Evolutionary conservation across 768 basidiomycete species (phyloP), one percentile per base, ranked within the genome.

Genomic region (Glaciozyma martinii): DNA sequence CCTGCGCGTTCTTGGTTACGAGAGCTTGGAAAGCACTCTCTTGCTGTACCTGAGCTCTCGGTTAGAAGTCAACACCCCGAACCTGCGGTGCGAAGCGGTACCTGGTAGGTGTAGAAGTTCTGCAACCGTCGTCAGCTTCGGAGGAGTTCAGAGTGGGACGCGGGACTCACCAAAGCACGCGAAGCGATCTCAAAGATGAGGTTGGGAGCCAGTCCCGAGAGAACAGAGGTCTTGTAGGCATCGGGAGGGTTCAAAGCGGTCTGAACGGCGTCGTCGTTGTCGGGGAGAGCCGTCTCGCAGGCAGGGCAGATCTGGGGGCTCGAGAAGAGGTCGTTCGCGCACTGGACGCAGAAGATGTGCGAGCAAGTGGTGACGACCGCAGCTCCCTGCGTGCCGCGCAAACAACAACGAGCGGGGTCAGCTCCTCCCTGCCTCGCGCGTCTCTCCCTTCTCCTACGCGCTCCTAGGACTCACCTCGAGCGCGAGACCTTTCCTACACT

Each of bases 271-370:
- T 71, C 71, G 49, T 73, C 60, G 1, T 65, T 72, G 62, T 75
- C 73, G 18, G 66, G 33, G 3, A 75, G 63, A 0, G 49, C 23
- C 0, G 73, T 63, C 32, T 72, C 68, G 56, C 74, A 75, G 0
- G 69, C 71, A 10, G 71, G 73, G 55, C 46, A 47, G 46, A 47
- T 47, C 46, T 23, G 46, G 7, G 46, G 46, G n/a, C 21, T 23
- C 19, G 46, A 47, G 46, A 75, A 71, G 49, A 74, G 62, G n/a
- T 52, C 63, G 42, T 74, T 70, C 6, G 74, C 74, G 53, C 74
- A 75, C 16, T 71, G 67, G 61, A 71, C 62, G 59, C 70, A 72
- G 63, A 69, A 72, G 61, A 71, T 67, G 67, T 72, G 68, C 10
- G 68, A 70, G 59, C 68, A 70, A 25, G 65, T 70, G 33, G 65